Evolutionary conservation across 208 protist genomes (phyloP).

Genomic region (Trichomonas gallinae): DNA sequence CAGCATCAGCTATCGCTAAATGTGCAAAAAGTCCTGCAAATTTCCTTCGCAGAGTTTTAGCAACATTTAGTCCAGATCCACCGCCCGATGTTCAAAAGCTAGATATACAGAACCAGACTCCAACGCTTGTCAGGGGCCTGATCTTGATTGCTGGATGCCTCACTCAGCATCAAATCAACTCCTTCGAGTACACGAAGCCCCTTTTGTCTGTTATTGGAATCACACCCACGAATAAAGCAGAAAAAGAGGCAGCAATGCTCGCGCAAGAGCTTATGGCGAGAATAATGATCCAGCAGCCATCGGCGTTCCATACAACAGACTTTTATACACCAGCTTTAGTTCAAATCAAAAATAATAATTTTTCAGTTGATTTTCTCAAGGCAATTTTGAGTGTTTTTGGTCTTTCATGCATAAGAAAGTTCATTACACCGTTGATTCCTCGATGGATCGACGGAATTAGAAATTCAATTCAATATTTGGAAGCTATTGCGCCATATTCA

Average conservation of each 20-base stretch:
- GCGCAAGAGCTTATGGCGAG: neutral
- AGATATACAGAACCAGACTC: neutral
- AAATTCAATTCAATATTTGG: neutral
- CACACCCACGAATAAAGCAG: neutral
- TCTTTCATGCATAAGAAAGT: neutral
- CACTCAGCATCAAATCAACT: neutral
- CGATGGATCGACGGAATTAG: neutral
- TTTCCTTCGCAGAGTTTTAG: neutral
- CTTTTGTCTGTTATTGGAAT: neutral
- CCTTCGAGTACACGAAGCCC: neutral
- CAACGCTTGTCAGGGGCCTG: neutral
- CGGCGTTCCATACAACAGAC: neutral
- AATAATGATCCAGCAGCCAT: neutral
- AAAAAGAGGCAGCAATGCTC: neutral
- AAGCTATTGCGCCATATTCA: neutral
- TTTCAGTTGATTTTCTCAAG: neutral
- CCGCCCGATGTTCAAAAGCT: neutral
- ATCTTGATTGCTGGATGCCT: neutral
- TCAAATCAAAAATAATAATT: neutral
- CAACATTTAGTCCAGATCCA: neutral
- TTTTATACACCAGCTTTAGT: neutral
- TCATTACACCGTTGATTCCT: neutral
- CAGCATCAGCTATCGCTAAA: neutral
- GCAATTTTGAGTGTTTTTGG: neutral
- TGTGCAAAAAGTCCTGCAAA: neutral